These are phyloP conservation scores for Gillenia trifoliata DNA, from an alignment of 306 rosid genomes.

Conservation along the genomic window DNA sequence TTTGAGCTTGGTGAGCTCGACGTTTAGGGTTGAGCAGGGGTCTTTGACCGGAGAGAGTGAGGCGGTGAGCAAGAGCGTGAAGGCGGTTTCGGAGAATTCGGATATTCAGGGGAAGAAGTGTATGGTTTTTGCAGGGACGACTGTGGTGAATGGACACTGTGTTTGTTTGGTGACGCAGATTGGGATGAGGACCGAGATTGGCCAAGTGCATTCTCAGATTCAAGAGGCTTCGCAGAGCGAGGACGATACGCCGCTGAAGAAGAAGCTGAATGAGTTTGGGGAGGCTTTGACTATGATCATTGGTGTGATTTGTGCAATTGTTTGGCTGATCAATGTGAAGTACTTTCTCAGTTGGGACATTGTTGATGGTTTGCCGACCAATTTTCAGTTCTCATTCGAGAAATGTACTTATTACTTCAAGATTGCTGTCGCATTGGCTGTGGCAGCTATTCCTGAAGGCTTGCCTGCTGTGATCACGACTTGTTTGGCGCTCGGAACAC, in stretches of 20 bases:
- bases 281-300: constrained; percentile 30
- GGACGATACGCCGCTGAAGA: constrained; percentile 77
- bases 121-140: constrained; percentile 71
- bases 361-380: constrained; percentile 31
- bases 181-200: constrained; percentile 68
- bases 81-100: constrained; percentile 26
- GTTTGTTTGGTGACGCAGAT: constrained; percentile 61
- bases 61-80: constrained; percentile 31
- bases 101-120: constrained; percentile 36
- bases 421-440: constrained; percentile 36
- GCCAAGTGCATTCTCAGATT: constrained; percentile 68
- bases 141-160: constrained; percentile 66
- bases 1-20: constrained; percentile 25
- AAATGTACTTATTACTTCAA: constrained; percentile 34
- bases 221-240: constrained; percentile 55
- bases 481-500: constrained; percentile 29
- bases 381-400: constrained; percentile 27
- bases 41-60: constrained; percentile 39
- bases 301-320: constrained; percentile 27
- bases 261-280: constrained; percentile 39
- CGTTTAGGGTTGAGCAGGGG: constrained; percentile 27
- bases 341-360: constrained; percentile 31
- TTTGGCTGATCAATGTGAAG: constrained; percentile 31
- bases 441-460: constrained; percentile 36
- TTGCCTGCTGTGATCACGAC: constrained; percentile 27